phyloP scores from a whole-genome alignment of 441 rosid genomes.

The Macaranga tanarius region DNA sequence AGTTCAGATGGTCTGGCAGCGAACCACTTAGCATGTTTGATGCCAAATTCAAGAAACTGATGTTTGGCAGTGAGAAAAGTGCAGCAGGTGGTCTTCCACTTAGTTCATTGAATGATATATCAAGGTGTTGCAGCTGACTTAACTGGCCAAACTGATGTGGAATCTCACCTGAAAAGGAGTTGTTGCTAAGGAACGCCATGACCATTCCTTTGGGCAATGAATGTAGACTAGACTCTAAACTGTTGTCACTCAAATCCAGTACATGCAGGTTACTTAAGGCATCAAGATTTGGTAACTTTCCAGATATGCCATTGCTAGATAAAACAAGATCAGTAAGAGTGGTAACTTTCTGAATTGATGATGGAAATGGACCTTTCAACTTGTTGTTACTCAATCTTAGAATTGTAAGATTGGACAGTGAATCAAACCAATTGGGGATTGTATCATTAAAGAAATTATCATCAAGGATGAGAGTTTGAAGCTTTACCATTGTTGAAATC shows the following conservation, averaged over 20 bases:
- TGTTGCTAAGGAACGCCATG: slow-evolving; percentile 39
- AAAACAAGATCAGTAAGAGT: slow-evolving; percentile 36
- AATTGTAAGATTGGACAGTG: slow-evolving; percentile 47
- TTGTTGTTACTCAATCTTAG: slow-evolving; percentile 55
- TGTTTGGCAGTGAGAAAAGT: slow-evolving; percentile 51
- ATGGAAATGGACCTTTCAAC: slow-evolving; percentile 46
- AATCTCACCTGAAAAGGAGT: slow-evolving; percentile 48
- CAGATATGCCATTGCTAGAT: slow-evolving; percentile 43
- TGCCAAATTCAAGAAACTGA: slow-evolving; percentile 56
- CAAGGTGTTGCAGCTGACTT: slow-evolving; percentile 42
- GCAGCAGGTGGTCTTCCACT: slow-evolving; percentile 39
- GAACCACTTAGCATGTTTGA: slow-evolving; percentile 56
- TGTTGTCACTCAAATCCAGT: slow-evolving; percentile 49
- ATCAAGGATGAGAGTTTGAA: slow-evolving; percentile 54
- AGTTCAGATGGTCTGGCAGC: slow-evolving; percentile 44
- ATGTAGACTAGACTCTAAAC: slow-evolving; percentile 39
- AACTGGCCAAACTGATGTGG: slow-evolving; percentile 41
- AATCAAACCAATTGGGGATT: slow-evolving; percentile 55
- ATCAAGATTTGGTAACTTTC: slow-evolving; percentile 50
- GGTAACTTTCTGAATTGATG: slow-evolving; percentile 30
- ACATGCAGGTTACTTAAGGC: slow-evolving; percentile 31
- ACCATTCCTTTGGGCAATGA: slow-evolving; percentile 44
- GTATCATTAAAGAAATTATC: slow-evolving; percentile 68
- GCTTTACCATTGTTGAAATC: slow-evolving; percentile 60
- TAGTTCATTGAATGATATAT: slow-evolving; percentile 44